phyloP scores from a whole-genome alignment of 1,139 yeast genomes.

The Sugiyamaella grinbergsii region DNA sequence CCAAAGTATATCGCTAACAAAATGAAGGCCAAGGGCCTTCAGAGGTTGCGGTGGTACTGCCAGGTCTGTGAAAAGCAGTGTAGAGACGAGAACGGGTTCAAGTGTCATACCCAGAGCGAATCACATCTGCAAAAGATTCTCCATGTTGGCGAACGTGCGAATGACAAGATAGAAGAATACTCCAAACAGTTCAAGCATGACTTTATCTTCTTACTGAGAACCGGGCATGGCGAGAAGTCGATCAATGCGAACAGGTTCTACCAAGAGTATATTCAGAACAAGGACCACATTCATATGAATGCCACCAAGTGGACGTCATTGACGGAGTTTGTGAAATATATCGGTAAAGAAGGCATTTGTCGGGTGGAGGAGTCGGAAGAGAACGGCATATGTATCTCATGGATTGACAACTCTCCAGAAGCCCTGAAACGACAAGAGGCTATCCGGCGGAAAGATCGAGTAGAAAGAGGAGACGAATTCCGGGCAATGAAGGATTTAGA shows the following conservation, averaged over 20 bases:
- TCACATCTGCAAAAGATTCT: conserved; percentile 65
- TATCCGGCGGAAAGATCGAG: conserved; percentile 43
- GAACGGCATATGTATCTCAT: conserved; percentile 53
- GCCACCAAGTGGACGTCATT: conserved; percentile 80
- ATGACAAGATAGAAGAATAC: conserved; percentile 57
- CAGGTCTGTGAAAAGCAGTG: conserved; percentile 93
- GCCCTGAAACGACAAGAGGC: conserved; percentile 46
- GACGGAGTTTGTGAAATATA: conserved; percentile 65
- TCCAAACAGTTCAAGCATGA: conserved; percentile 62
- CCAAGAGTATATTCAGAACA: conserved; percentile 77
- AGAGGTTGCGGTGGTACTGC: conserved; percentile 83
- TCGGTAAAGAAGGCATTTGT: conserved; percentile 63
- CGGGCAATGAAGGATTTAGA: conserved; percentile 49
- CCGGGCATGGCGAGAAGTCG: conserved; percentile 78
- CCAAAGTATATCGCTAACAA: conserved; percentile 81
- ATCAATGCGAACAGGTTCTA: conserved; percentile 84
- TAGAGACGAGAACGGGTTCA: conserved; percentile 92
- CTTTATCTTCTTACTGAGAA: conserved; percentile 63
- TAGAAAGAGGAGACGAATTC: conserved; percentile 50
- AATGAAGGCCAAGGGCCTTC: conserved; percentile 81
- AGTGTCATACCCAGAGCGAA: conserved; percentile 79
- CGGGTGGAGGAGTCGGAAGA: conserved; percentile 53
- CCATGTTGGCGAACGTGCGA: conserved; percentile 47
- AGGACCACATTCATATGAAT: conserved; percentile 86
- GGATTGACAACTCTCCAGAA: conserved; percentile 55